A percentile compares a stretch with the other conserved stretches of the same genome.
phyloP scores from a whole-genome alignment of 2,329 filamentous ascomycete genomes.

The Penicillium thymicola region DNA sequence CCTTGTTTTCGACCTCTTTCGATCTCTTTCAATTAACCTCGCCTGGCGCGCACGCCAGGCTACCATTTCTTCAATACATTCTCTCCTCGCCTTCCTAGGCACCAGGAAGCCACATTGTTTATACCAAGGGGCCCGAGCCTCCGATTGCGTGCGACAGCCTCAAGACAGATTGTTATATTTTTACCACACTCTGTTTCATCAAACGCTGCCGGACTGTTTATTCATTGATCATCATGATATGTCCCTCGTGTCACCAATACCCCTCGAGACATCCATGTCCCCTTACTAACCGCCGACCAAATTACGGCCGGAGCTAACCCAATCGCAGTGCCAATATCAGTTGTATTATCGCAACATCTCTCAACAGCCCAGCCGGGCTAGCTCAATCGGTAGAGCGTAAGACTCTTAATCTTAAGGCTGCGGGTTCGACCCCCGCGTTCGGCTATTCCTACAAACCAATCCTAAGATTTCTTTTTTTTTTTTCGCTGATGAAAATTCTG shows the following conservation, averaged over 20 bases:
- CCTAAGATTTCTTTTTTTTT: constrained; percentile 23
- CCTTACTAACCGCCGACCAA: not conserved
- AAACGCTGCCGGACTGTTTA: not conserved
- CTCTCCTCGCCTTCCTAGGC: constrained; percentile 9
- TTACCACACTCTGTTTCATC: not conserved
- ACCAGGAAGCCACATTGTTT: not conserved
- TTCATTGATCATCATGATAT: too few species aligned
- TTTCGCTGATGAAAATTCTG: constrained; percentile 8
- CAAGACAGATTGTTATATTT: not conserved
- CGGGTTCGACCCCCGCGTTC: constrained; percentile 45
- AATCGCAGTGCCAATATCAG: not conserved
- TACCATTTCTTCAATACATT: not conserved
- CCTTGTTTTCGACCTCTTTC: not conserved
- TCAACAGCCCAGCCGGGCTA: constrained; percentile 38
- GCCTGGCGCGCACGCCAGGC: constrained; percentile 3
- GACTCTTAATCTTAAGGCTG: constrained; percentile 49
- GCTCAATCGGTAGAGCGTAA: constrained; percentile 51
- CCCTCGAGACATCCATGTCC: not conserved
- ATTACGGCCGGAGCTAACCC: constrained; percentile 32
- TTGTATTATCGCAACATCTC: constrained; percentile 34
- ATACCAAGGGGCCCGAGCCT: not conserved
- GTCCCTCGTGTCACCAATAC: not conserved
- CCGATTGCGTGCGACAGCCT: not conserved
- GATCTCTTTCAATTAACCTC: not conserved
- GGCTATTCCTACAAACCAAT: constrained; percentile 30